Conservation (phyloP, 495 filamentous ascomycete genomes). For the Barbatosphaeria neglecta region DNA sequence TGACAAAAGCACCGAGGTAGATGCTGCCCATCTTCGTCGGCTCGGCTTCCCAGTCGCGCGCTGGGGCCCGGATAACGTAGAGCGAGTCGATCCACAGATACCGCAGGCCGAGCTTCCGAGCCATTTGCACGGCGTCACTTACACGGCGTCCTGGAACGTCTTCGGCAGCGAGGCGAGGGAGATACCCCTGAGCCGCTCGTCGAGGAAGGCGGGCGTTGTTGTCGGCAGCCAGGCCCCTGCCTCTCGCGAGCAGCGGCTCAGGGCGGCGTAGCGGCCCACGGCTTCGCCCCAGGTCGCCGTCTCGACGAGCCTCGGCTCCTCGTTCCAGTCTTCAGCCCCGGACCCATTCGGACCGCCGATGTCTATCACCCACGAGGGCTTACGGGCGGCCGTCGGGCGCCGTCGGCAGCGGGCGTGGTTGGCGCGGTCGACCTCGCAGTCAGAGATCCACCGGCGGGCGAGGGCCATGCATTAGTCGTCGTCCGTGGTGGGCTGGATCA, state of each 20-base stretch:
- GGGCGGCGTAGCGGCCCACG: not conserved
- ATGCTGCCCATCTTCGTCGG: constrained; percentile 16
- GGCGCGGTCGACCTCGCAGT: not conserved
- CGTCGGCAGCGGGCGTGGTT: not conserved
- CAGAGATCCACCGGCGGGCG: not conserved
- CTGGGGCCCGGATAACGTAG: constrained; percentile 19
- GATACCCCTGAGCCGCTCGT: constrained; percentile 1
- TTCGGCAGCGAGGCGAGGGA: constrained; percentile 3
- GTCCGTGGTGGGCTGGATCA: not conserved
- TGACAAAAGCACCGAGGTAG: constrained; percentile 16
- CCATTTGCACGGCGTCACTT: not conserved
- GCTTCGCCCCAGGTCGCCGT: not conserved
- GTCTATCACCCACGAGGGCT: not conserved
- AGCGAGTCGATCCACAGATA: not conserved
- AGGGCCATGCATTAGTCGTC: not conserved
- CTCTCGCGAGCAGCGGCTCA: not conserved
- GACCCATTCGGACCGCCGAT: too few species aligned
- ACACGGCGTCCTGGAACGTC: constrained; percentile 14
- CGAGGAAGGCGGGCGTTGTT: not conserved
- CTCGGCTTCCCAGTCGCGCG: constrained; percentile 15
- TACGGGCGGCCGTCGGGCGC: not conserved
- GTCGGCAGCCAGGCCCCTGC: not conserved
- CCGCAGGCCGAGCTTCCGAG: not conserved
- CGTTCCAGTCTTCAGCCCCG: not conserved
- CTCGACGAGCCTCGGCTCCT: not conserved